Conservation (phyloP, 805 yeast species). For the Spathaspora gorwiae region DNA sequence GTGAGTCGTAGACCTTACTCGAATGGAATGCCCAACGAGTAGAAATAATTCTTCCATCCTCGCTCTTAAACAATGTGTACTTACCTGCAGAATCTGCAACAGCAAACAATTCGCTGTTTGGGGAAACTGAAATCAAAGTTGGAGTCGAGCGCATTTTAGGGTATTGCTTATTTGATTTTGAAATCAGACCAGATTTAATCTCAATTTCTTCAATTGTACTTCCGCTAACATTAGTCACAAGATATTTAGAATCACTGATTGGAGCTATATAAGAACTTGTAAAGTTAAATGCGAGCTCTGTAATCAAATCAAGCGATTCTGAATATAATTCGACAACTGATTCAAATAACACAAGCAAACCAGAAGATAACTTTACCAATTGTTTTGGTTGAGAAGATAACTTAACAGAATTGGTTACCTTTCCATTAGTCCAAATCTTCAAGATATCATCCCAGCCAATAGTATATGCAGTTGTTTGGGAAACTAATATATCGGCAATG, state of each 20-base stretch:
- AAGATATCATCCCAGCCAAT: slow-evolving; percentile 88
- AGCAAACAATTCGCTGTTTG: slow-evolving; percentile 64
- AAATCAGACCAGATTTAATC: slow-evolving; percentile 13
- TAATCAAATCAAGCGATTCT: slow-evolving; percentile 8
- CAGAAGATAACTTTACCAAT: slow-evolving; percentile 21
- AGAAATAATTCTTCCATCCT: slow-evolving; percentile 56
- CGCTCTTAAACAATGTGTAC: slow-evolving; percentile 62
- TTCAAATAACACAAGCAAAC: slow-evolving; percentile 29
- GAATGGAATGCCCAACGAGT: slow-evolving; percentile 96
- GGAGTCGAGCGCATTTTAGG: slow-evolving; percentile 58
- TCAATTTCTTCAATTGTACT: slow-evolving; percentile 27
- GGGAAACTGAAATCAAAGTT: slow-evolving; percentile 63
- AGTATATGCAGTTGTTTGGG: slow-evolving; percentile 36
- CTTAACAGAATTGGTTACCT: slow-evolving; percentile 11
- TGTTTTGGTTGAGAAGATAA: slow-evolving; percentile 34
- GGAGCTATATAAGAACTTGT: slow-evolving; percentile 22
- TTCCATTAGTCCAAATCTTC: slow-evolving; percentile 30
- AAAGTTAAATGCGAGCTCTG: slow-evolving; percentile 17
- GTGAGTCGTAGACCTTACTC: slow-evolving; percentile 68
- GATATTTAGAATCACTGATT: slow-evolving; percentile 16
- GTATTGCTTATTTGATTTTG: slow-evolving; percentile 46
- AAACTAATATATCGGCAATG: slow-evolving; percentile 47
- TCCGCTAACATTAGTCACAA: slow-evolving; percentile 26
- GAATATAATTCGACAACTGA: slow-evolving; percentile 22
- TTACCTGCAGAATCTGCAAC: slow-evolving; percentile 88